These are phyloP conservation scores for Dactylonectria macrodidyma DNA, from an alignment of 2,329 filamentous ascomycete species.

Conservation along the genomic window DNA sequence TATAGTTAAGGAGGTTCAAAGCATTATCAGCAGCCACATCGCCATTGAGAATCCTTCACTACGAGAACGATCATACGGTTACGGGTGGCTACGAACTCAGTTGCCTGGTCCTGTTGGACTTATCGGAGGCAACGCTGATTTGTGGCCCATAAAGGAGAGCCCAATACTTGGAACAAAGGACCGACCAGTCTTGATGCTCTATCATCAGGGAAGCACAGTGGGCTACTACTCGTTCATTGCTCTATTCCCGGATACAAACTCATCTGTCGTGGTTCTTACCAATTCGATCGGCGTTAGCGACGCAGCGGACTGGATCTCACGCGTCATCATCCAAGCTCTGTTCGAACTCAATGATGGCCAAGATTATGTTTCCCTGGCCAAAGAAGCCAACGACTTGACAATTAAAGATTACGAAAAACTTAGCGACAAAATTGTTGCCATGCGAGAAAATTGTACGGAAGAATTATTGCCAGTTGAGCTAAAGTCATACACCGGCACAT, in stretches of 20 bases:
- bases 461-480: neutral
- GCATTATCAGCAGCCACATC: conserved; percentile 10
- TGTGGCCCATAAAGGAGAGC: neutral
- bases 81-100: conserved; percentile 18
- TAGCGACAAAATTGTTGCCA: neutral
- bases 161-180: conserved; percentile 12
- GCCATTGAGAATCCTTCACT: conserved; percentile 19
- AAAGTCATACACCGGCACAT: neutral
- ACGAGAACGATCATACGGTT: conserved; percentile 20
- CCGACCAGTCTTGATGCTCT: conserved; percentile 12
- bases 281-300: conserved; percentile 29
- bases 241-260: conserved; percentile 31
- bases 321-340: conserved; percentile 18
- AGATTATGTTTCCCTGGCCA: conserved; percentile 15
- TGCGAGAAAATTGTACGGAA: neutral
- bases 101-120: conserved; percentile 14
- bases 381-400: neutral
- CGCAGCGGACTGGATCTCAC: conserved; percentile 34
- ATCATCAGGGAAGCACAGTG: conserved; percentile 23
- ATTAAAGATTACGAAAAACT: neutral
- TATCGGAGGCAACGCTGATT: conserved; percentile 8
- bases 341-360: conserved; percentile 1
- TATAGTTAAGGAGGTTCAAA: neutral
- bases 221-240: conserved; percentile 21
- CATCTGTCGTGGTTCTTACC: conserved; percentile 30